Evolutionary conservation across 352 stramenopile genomes (phyloP).

Genomic region (Pythium rhizo-oryzae): DNA sequence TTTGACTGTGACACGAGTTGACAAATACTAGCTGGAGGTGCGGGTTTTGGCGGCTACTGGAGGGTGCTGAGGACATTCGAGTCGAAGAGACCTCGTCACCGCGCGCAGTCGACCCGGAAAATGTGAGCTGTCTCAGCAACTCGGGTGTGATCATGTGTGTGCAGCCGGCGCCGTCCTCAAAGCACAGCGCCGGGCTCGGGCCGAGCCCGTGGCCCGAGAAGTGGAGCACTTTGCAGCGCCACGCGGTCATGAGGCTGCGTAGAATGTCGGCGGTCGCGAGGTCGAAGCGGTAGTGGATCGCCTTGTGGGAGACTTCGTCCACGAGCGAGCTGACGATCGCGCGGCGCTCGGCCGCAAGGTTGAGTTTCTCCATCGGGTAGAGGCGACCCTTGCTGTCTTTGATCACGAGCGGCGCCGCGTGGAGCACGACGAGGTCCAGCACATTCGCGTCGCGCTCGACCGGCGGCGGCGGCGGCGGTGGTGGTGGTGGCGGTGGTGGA

Average conservation of each 20-base stretch:
- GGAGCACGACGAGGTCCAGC: conserved; percentile 79
- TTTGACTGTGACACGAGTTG: conserved; percentile 86
- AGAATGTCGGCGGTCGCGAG: conserved; percentile 80
- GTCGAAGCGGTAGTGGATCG: conserved; percentile 78
- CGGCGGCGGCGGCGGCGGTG: not conserved
- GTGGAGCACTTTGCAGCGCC: conserved; percentile 73
- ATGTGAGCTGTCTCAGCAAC: conserved; percentile 66
- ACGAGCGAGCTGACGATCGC: conserved; percentile 73
- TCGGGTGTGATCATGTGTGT: conserved; percentile 79
- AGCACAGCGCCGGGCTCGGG: conserved; percentile 69
- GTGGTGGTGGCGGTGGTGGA: not conserved
- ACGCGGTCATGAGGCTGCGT: conserved; percentile 76
- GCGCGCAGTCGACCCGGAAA: conserved; percentile 39
- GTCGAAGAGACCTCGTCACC: conserved; percentile 4
- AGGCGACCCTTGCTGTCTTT: conserved; percentile 72
- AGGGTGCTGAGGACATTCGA: conserved; percentile 1
- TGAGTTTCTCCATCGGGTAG: conserved; percentile 84
- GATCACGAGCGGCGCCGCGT: conserved; percentile 81
- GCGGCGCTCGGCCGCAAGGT: conserved; percentile 70
- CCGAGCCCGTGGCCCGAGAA: conserved; percentile 81
- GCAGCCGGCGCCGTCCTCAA: conserved; percentile 73
- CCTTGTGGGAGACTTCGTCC: conserved; percentile 71
- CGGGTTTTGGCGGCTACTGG: conserved; percentile 12
- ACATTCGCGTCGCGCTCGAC: conserved; percentile 43
- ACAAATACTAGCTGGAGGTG: conserved; percentile 75